These are phyloP conservation scores for Helianthus tuberosus DNA, from an alignment of 129 eudicot genomes.

Conservation along the genomic window DNA sequence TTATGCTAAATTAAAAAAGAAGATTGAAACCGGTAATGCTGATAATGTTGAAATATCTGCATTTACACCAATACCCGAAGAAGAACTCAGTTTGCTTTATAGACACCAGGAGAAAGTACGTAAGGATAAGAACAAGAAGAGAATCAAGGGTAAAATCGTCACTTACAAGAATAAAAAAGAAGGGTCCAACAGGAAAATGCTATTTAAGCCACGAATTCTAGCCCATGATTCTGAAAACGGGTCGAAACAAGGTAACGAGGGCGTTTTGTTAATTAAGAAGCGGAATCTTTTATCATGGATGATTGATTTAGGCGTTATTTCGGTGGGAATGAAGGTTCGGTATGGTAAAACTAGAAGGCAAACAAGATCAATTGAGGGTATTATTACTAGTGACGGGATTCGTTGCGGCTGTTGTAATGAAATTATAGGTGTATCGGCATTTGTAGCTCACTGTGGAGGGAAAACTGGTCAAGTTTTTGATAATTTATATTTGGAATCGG, in stretches of 20 bases:
- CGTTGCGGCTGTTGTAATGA: slow-evolving; percentile 65
- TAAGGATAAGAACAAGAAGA: slow-evolving; percentile 29
- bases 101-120: slow-evolving; percentile 34
- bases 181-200: slow-evolving; percentile 30
- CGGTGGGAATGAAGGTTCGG: slow-evolving; percentile 51
- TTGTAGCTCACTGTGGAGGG: slow-evolving; percentile 70
- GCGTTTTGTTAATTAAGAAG: slow-evolving; percentile 42
- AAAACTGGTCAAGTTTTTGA: slow-evolving; percentile 38
- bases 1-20: slow-evolving; percentile 50
- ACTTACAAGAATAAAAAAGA: slow-evolving; percentile 28
- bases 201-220: slow-evolving; percentile 51
- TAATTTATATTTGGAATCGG: slow-evolving; percentile 62
- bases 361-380: slow-evolving; percentile 52
- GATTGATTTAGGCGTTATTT: slow-evolving; percentile 70
- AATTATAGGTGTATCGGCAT: slow-evolving; percentile 41
- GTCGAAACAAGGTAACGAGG: slow-evolving; percentile 43
- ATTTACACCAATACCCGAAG: slow-evolving; percentile 68
- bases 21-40: slow-evolving; percentile 52
- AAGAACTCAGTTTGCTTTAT: slow-evolving; percentile 55
- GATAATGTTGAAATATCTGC: slow-evolving; percentile 45
- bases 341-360: slow-evolving; percentile 49
- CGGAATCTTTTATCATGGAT: slow-evolving; percentile 77
- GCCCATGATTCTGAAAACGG: slow-evolving; percentile 59
- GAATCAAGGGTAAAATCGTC: slow-evolving; percentile 9
- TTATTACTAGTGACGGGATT: slow-evolving; percentile 68